A percentile compares a stretch with the other conserved stretches of the same genome.
These are phyloP conservation scores for Colletotrichum echinochloae DNA, from an alignment of 2,329 filamentous ascomycete species.

Conservation along the genomic window DNA sequence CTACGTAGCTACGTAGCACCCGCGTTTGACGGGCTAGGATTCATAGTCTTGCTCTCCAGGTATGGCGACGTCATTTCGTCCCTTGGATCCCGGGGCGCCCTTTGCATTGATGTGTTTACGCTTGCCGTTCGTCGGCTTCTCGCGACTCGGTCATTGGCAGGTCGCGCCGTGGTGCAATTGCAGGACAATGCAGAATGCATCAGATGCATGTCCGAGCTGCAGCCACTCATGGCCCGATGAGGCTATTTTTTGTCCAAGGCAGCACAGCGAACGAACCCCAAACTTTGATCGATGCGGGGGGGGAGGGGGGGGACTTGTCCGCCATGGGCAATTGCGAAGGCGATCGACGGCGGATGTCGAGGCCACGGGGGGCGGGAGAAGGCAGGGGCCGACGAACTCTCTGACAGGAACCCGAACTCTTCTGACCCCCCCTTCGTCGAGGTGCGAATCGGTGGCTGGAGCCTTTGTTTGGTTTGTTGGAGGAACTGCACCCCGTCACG, in stretches of 20 bases:
- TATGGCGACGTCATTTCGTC: slow-evolving; percentile 34
- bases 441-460: background rate
- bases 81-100: background rate
- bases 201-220: slow-evolving; percentile 20
- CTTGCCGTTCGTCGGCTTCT: slow-evolving; percentile 7
- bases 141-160: slow-evolving; percentile 15
- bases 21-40: too few species aligned
- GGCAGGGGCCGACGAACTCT: slow-evolving; percentile 25
- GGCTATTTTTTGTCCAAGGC: slow-evolving; percentile 14
- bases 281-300: slow-evolving; percentile 21
- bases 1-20: background rate
- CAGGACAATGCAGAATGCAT: slow-evolving; percentile 24
- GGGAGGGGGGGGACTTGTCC: too few species aligned
- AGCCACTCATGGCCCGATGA: slow-evolving; percentile 5
- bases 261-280: background rate
- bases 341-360: slow-evolving; percentile 31
- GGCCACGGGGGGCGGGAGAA: slow-evolving; percentile 21
- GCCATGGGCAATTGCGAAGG: slow-evolving; percentile 17
- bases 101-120: slow-evolving; percentile 3
- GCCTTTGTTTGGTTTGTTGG: slow-evolving; percentile 11
- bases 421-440: slow-evolving; percentile 6
- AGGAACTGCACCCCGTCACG: slow-evolving; percentile 5
- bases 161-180: slow-evolving; percentile 3
- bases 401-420: slow-evolving; percentile 27
- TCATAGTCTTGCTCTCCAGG: background rate